Evolutionary conservation across 495 filamentous ascomycete genomes (phyloP).

Genomic region (Penicillium lividum): DNA sequence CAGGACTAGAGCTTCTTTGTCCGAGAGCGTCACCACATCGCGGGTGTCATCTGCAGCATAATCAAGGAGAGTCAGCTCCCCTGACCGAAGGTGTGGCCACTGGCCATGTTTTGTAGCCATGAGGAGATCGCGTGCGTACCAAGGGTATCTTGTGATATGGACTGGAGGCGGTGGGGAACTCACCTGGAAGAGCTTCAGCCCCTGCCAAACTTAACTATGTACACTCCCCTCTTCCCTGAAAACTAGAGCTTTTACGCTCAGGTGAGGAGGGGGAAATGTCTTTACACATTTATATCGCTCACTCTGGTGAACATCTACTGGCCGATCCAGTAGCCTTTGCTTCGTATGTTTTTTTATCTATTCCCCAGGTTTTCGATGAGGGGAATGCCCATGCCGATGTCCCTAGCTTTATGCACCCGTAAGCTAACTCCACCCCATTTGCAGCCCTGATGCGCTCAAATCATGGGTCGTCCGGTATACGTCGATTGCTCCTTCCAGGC

Average conservation of each 20-base stretch:
- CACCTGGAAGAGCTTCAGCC: slow-evolving; percentile 25
- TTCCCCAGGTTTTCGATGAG: slow-evolving; percentile 9
- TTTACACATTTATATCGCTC: slow-evolving; percentile 81
- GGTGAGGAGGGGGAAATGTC: slow-evolving; percentile 59
- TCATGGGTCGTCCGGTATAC: slow-evolving; percentile 68
- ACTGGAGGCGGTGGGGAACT: slow-evolving; percentile 26
- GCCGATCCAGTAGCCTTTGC: slow-evolving; percentile 68
- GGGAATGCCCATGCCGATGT: slow-evolving; percentile 6
- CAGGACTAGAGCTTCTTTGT: slow-evolving; percentile 61
- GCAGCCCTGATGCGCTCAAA: slow-evolving; percentile 69
- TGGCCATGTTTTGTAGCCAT: slow-evolving; percentile 43
- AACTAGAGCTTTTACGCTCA: slow-evolving; percentile 33
- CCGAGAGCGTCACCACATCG: slow-evolving; percentile 57
- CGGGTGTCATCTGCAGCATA: slow-evolving; percentile 44
- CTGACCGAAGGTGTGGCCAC: slow-evolving; percentile 39
- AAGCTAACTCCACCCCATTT: slow-evolving; percentile 29
- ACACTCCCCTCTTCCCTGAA: slow-evolving; percentile 32
- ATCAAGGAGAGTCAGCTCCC: slow-evolving; percentile 40
- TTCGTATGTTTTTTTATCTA: slow-evolving; percentile 55
- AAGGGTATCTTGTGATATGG: slow-evolving; percentile 39
- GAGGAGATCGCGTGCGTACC: slow-evolving; percentile 32
- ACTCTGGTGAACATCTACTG: slow-evolving; percentile 79
- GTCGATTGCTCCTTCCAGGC: slow-evolving; percentile 64
- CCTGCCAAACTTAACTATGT: slow-evolving; percentile 17
- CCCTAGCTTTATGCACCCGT: slow-evolving; percentile 9